phyloP scores from a whole-genome alignment of 176 grass and related monocot species.

The Lolium perenne region DNA sequence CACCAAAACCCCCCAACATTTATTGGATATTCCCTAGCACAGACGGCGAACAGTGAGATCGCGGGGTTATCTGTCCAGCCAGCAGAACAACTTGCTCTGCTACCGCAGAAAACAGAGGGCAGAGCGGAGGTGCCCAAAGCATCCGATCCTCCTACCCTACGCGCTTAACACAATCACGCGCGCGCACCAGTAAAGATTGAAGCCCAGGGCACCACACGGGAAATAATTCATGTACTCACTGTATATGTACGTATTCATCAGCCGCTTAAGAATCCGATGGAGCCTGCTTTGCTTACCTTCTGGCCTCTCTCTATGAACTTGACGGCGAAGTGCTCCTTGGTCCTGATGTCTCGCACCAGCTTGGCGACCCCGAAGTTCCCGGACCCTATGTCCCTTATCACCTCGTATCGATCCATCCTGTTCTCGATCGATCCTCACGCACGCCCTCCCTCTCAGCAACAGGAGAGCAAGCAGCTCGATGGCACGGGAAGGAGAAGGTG shows the following conservation, averaged over 20 bases:
- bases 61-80: not conserved
- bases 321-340: slow-evolving; percentile 85
- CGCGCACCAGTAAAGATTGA: not conserved
- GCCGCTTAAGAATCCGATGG: slow-evolving; percentile 1
- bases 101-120: not conserved
- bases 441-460: not conserved
- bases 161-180: not conserved
- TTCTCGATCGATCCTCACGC: not conserved
- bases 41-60: not conserved
- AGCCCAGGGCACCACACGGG: not conserved
- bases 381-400: slow-evolving; percentile 78
- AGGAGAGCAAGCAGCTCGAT: not conserved
- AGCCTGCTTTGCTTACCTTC: slow-evolving; percentile 50
- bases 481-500: not conserved
- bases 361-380: slow-evolving; percentile 95
- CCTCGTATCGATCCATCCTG: slow-evolving; percentile 81
- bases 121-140: not conserved
- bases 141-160: not conserved
- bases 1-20: not conserved
- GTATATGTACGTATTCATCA: too few relatives aligned
- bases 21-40: not conserved
- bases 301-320: slow-evolving; percentile 90
- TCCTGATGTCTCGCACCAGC: slow-evolving; percentile 70
- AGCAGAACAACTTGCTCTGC: not conserved
- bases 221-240: not conserved